A percentile compares a stretch with the other conserved stretches of the same genome.
Evolutionary conservation across 371 early-diverging fungal species (phyloP).

Genomic region (Rhizomucor pusillus): DNA sequence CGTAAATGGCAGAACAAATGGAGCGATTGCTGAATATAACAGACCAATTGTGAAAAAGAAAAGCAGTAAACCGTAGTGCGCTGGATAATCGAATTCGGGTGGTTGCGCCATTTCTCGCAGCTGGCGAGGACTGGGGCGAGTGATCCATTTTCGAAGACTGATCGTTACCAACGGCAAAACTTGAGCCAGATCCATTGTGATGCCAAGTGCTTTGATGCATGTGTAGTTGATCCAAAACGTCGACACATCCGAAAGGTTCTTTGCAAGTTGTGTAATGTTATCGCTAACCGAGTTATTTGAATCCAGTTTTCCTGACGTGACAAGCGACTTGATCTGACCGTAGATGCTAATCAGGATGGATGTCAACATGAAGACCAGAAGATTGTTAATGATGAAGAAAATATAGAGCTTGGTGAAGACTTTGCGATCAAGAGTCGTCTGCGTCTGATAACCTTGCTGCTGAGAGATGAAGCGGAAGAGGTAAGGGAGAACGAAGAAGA

Average conservation of each 20-base stretch:
- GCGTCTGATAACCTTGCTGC: conserved; percentile 73
- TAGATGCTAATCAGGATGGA: conserved; percentile 56
- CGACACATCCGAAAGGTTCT: conserved; percentile 40
- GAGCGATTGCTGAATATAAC: conserved; percentile 75
- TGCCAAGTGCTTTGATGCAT: conserved; percentile 52
- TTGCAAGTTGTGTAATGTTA: conserved; percentile 32
- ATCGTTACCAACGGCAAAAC: conserved; percentile 57
- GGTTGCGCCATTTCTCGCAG: conserved; percentile 62
- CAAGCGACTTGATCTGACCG: conserved; percentile 42
- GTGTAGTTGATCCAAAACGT: conserved; percentile 74
- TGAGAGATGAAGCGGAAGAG: conserved; percentile 65
- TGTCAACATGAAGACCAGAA: conserved; percentile 62
- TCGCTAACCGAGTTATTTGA: conserved; percentile 1
- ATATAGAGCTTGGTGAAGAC: conserved; percentile 73
- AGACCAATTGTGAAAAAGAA: conserved; percentile 79
- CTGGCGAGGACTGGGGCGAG: conserved; percentile 73
- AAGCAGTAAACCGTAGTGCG: conserved; percentile 67
- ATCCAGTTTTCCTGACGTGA: conserved; percentile 37
- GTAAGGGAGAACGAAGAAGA: conserved; percentile 65
- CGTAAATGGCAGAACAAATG: conserved; percentile 74
- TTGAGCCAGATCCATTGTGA: conserved; percentile 69
- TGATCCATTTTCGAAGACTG: conserved; percentile 58
- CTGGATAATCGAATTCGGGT: conserved; percentile 69
- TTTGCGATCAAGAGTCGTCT: conserved; percentile 66
- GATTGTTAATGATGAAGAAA: conserved; percentile 73